Evolutionary conservation across 2,329 filamentous ascomycete species (phyloP).

Genomic region (Malbranchea zuffiana): DNA sequence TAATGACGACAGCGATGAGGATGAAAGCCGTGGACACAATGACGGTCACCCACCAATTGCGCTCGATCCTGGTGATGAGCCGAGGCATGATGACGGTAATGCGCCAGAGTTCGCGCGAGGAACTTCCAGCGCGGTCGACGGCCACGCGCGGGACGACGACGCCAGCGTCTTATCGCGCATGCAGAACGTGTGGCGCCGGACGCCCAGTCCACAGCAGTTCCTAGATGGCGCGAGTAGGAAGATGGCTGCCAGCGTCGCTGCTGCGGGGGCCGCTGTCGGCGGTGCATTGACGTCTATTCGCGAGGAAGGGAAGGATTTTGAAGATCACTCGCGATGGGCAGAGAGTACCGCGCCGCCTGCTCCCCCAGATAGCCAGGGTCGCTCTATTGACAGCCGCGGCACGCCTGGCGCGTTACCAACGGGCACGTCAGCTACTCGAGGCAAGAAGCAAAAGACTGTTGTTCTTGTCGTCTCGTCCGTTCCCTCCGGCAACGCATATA

Average conservation of each 20-base stretch:
- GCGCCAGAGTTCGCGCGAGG: constrained; percentile 18
- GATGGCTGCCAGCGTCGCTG: constrained; percentile 69
- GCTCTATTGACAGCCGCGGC: constrained; percentile 14
- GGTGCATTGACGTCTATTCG: constrained; percentile 72
- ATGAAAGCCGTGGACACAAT: constrained; percentile 27
- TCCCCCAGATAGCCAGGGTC: no score
- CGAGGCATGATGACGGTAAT: constrained; percentile 17
- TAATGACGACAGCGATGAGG: constrained; percentile 54
- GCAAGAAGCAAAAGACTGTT: constrained; percentile 59
- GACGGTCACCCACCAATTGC: constrained; percentile 19
- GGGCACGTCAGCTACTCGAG: constrained; percentile 3
- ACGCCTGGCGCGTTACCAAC: constrained; percentile 24
- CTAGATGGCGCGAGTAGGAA: constrained; percentile 73
- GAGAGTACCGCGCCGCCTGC: constrained; percentile 52
- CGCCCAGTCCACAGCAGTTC: constrained; percentile 78
- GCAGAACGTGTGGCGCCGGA: constrained; percentile 68
- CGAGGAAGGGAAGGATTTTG: constrained; percentile 73
- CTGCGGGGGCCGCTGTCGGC: constrained; percentile 70
- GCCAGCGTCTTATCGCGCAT: constrained; percentile 62
- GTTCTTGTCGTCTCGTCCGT: constrained; percentile 81
- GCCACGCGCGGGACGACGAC: constrained; percentile 35
- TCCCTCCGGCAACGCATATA: constrained; percentile 46
- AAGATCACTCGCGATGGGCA: constrained; percentile 83
- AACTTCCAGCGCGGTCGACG: constrained; percentile 27
- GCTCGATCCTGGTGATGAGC: constrained; percentile 17